Conservation (phyloP, 768 basidiomycete genomes). For the Lentinula guzmanii region DNA sequence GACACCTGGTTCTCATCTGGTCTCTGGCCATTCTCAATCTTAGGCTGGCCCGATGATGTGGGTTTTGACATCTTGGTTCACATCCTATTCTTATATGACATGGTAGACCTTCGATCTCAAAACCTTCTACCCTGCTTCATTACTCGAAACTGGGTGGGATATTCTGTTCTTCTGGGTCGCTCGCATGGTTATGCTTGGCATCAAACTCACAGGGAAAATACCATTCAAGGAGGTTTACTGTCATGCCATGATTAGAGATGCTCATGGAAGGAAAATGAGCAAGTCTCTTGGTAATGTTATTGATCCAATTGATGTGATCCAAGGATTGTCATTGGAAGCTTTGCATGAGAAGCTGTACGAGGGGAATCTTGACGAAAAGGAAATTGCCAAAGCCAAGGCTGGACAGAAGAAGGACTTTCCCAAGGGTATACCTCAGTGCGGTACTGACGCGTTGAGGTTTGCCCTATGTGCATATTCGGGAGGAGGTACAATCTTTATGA, state of each 20-base stretch:
- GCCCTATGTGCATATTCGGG: constrained; percentile 92
- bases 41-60: constrained; percentile 97
- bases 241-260: constrained; percentile 98
- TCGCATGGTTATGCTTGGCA: constrained; percentile 92
- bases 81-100: neutral
- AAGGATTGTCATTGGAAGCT: constrained; percentile 71
- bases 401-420: constrained; percentile 99
- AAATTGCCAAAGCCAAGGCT: constrained; percentile 82
- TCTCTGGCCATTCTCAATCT: constrained; percentile 94
- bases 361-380: constrained; percentile 91
- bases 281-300: constrained; percentile 98
- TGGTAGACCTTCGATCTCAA: constrained; percentile 68
- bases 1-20: constrained; percentile 99
- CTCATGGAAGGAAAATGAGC: constrained; percentile 98
- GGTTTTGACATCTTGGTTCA: constrained; percentile 2
- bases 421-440: constrained; percentile 98
- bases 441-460: constrained; percentile 93
- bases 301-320: constrained; percentile 93
- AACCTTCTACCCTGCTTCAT: constrained; percentile 81
- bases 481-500: constrained; percentile 47
- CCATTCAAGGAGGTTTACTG: constrained; percentile 96
- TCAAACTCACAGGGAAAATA: constrained; percentile 82
- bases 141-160: constrained; percentile 98
- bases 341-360: constrained; percentile 82
- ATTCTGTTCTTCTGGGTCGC: constrained; percentile 99